Base-by-base conservation (phyloP, 306 rosid species). In the Cucurbita ficifolia region DNA sequence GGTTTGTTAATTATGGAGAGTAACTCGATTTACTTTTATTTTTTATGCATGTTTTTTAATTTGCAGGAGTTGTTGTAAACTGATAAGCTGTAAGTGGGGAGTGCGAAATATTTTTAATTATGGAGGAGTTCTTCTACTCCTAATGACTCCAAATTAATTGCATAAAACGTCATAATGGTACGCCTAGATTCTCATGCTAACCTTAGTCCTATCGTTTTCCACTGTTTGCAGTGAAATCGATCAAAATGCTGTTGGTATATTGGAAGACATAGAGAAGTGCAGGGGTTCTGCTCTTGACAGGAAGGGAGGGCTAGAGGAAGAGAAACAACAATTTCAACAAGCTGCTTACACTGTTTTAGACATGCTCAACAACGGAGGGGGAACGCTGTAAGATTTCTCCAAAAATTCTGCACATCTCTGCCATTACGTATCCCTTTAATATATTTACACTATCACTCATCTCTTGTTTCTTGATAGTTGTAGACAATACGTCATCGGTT, bases 291-390 rank as follows among this genome's bases (percentile, higher is more conserved):
- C 89, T 78, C 48, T 82, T 9, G 93, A 87, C 76, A 86, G 82
- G 86, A 90, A 88, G 85, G 85, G 72, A 63, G 63, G 73, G 52
- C 81, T 90, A 8, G 93, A 88, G 62, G 96, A 88, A 79, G 90
- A 86, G 85, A 90, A 79, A 61, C 88, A 90, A 73, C 86, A 74
- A 68, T 82, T 88, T 72, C 96, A 88, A 76, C 89, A 90, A 79
- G 91, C 96, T 78, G 96, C 96, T 77, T 87, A 81, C 74, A 82
- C 90, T 70, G 93, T 87, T 78, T 77, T 87, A 24, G 84, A 87
- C 82, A 72, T 88, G 90, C 90, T 88, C 67, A 86, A 81, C 78
- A 76, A 79, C 68, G 75, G 84, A 72, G 81, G 78, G 35, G 84
- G 76, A 77, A 78, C 13, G 40, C 69, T 45, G 82, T 74, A 81